Evolutionary conservation across 2,329 filamentous ascomycete species (phyloP).

Genomic region (Beauveria bassiana): DNA sequence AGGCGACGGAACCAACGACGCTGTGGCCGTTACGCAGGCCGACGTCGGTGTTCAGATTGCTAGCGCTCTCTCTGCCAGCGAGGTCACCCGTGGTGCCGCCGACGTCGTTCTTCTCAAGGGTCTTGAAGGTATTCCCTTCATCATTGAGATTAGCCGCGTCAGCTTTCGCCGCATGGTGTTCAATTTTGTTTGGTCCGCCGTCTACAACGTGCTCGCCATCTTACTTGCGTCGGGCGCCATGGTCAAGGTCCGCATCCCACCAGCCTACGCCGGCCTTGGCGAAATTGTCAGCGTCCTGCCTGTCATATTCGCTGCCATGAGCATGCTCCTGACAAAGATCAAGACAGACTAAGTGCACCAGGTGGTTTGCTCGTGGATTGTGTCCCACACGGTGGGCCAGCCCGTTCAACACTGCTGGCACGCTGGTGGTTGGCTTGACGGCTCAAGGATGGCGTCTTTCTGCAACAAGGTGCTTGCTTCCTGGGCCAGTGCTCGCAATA

Average conservation of each 20-base stretch:
- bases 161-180: conserved; percentile 39
- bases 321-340: conserved; percentile 21
- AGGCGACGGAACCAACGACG: conserved; percentile 59
- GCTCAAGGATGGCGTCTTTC: not conserved
- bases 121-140: conserved; percentile 40
- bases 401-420: conserved; percentile 8
- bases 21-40: conserved; percentile 52
- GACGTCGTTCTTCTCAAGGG: conserved; percentile 50
- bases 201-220: conserved; percentile 57
- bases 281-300: conserved; percentile 59
- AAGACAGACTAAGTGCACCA: conserved; percentile 1
- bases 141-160: conserved; percentile 39
- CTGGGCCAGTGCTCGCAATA: not conserved
- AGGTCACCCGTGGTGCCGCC: conserved; percentile 47
- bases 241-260: conserved; percentile 42
- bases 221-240: conserved; percentile 52
- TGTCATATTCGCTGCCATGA: conserved; percentile 37
- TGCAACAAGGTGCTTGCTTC: not conserved
- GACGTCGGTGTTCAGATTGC: conserved; percentile 53
- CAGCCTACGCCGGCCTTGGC: conserved; percentile 48
- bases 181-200: conserved; percentile 55
- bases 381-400: not conserved
- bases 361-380: not conserved
- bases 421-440: not conserved
- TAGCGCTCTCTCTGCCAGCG: conserved; percentile 33